A percentile compares a stretch with the other conserved stretches of the same genome.
Evolutionary conservation across 129 eudicot species (phyloP).

Genomic region (sunflower (Helianthus annuus)): HanXRQr2.0-SUNRISE NC_035435.2:171648632-171649131

Average conservation of each 20-base stretch:
- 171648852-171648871: background rate
- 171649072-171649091: constrained; percentile 92
- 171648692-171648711: too few species aligned
- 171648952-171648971: constrained; percentile 95
- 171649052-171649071: constrained; percentile 97
- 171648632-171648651: too few species aligned
- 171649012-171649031: constrained; percentile 11
- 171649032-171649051: constrained; percentile 8
- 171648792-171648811: too few species aligned
- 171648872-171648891: background rate
- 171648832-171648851: background rate
- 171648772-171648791: too few species aligned
- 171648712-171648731: too few species aligned
- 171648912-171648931: constrained; percentile 93
- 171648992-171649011: constrained; percentile 14
- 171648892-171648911: constrained; percentile 23
- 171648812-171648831: background rate
- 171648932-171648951: constrained; percentile 87
- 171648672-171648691: too few species aligned
- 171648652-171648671: too few species aligned
- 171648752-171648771: too few species aligned
- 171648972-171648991: constrained; percentile 3
- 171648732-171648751: too few species aligned
- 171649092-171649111: constrained; percentile 76
- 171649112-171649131: constrained; percentile 85